Base-by-base conservation (phyloP, 192 early-diverging fungal genomes). In the Rhizoclosmatium globosum region DNA sequence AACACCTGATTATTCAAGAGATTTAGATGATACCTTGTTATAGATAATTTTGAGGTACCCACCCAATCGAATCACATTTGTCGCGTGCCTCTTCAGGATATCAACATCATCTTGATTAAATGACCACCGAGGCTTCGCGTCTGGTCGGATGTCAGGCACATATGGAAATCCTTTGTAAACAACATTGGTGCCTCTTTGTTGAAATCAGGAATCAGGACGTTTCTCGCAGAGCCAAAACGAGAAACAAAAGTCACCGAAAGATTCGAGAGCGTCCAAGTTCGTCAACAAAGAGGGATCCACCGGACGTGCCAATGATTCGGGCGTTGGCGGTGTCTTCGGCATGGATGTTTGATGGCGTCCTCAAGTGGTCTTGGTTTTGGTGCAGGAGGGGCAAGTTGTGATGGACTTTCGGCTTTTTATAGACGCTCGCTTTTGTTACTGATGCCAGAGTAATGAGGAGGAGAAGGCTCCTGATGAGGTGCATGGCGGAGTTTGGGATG, bases 61-160 rank as follows among this genome's bases (percentile, higher is more conserved):
- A 64, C 78, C 78, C 19, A 79, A 59, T 23, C 78, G 78, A 47
- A 79, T 79, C 41, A 61, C 71, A n/a, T 69, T 79, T 9, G 70
- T 71, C 13, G 69, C 59, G 47, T 73, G 59, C 3, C 47, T 56
- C 43, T 59, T 59, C 13, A 79, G 78, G 43, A 73, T 73, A 11
- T 45, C 60, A 17, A 79, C 70, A 46, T 79, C 78, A 11, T 42
- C 19, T 9, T 64, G 42, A 50, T 79, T 79, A 70, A 79, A 79
- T 11, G 78, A 79, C 41, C 19, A 64, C 43, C 21, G n/a, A 3
- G 78, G 78, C 11, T 15, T 21, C 3, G 78, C 78, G 47, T 79
- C 70, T 4, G 69, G 70, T 11, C 75, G 13, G 31, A 77, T 68
- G 23, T 77, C 65, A 19, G 75, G 75, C 19, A 56, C 64, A 21